Percentiles rank a stretch among this genome's conserved stretches.
Conservation (phyloP, 768 basidiomycete genomes). For the Russula abietina region DNA sequence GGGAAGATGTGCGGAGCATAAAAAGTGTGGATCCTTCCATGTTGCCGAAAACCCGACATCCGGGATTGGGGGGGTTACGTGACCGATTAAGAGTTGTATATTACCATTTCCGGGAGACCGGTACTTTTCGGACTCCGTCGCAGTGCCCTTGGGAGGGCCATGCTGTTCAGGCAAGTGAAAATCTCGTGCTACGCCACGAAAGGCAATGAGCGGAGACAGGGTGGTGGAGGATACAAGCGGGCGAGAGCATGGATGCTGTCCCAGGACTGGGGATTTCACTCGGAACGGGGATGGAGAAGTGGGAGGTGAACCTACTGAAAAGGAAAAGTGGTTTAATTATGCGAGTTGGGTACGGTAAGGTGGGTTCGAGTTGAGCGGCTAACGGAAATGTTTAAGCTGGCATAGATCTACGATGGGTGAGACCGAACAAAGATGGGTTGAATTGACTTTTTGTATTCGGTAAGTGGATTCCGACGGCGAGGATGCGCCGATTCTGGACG, state of each 20-base stretch:
- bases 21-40: conserved; percentile 21
- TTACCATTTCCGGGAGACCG: conserved; percentile 12
- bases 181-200: conserved; percentile 23
- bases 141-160: background rate
- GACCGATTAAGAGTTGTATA: conserved; percentile 20
- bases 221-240: background rate
- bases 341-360: conserved; percentile 14
- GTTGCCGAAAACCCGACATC: conserved; percentile 1
- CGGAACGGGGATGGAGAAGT: conserved; percentile 21
- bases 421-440: conserved; percentile 24
- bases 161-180: conserved; percentile 12
- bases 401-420: conserved; percentile 22
- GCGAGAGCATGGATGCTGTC: conserved; percentile 16
- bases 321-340: conserved; percentile 24
- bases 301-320: background rate
- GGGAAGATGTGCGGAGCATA: conserved; percentile 7
- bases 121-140: conserved; percentile 18
- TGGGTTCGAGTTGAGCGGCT: conserved; percentile 22
- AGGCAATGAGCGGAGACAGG: conserved; percentile 18
- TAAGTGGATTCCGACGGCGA: conserved; percentile 15
- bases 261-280: conserved; percentile 13
- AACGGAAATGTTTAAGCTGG: conserved; percentile 25
- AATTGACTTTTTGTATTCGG: conserved; percentile 22
- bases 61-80: conserved; percentile 9
- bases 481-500: conserved; percentile 19